Conservation (phyloP, 805 yeast species). For the Naumovozyma castellii region DNA sequence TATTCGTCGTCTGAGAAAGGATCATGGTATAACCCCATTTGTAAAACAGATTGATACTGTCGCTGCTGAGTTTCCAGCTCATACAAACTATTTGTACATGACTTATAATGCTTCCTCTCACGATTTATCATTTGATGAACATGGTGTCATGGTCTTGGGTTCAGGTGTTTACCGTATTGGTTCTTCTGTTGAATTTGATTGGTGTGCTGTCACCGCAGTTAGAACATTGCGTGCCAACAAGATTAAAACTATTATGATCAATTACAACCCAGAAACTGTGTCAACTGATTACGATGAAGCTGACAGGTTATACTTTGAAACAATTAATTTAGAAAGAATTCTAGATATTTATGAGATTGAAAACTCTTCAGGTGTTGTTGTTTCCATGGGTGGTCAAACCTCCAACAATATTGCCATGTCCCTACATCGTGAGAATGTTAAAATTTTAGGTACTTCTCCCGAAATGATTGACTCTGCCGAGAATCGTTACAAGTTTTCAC, state of each 20-base stretch:
- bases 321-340: slow-evolving; percentile 86
- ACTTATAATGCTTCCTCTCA: slow-evolving; percentile 88
- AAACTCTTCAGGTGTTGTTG: slow-evolving; percentile 81
- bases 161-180: slow-evolving; percentile 99
- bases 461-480: slow-evolving; percentile 98
- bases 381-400: slow-evolving; percentile 98
- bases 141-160: slow-evolving; percentile 92
- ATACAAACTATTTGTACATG: slow-evolving; percentile 86
- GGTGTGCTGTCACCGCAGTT: slow-evolving; percentile 98
- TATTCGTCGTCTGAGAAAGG: slow-evolving; percentile 79
- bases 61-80: slow-evolving; percentile 98
- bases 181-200: slow-evolving; percentile 96
- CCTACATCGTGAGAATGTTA: slow-evolving; percentile 86
- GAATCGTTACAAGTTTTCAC: slow-evolving; percentile 93
- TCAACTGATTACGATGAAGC: slow-evolving; percentile 99
- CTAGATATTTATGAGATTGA: slow-evolving; percentile 91
- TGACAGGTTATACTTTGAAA: slow-evolving; percentile 92
- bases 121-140: slow-evolving; percentile 82
- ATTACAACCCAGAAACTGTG: slow-evolving; percentile 97
- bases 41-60: slow-evolving; percentile 97
- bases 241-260: slow-evolving; percentile 88
- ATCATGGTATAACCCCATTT: slow-evolving; percentile 77
- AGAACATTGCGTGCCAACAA: slow-evolving; percentile 84
- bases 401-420: slow-evolving; percentile 93
- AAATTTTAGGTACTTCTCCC: slow-evolving; percentile 93